Base-by-base conservation (phyloP, 495 filamentous ascomycete species). In the Amorphotheca resinae region DNA sequence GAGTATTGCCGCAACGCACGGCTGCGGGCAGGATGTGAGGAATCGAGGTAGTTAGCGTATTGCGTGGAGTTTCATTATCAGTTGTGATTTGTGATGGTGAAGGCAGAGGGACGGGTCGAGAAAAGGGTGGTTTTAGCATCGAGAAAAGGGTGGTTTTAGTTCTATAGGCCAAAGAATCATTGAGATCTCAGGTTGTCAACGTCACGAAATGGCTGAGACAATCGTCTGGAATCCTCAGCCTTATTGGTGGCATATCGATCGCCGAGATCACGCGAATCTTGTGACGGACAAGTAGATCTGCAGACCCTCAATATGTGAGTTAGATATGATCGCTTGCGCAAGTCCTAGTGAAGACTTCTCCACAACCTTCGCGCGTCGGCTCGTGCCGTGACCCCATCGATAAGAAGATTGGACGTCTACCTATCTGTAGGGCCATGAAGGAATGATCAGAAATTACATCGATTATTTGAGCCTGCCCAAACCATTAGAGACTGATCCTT, bases 71-170 rank as follows among this genome's bases (percentile, higher is more conserved):
- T 35, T 20, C 9, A 14, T 9, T 7, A n/a, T 40, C 32, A 30
- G 5, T 9, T 41, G 42, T 17, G 42, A 35, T 3, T 11, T n/a
- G 15, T 32, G 42, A 18, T 9, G 34, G 34, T 32, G 34, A 33
- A 5, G 22, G 15, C 22, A 8, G 42, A 38, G 37, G 4, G 21
- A 38, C 31, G 34, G 34, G 33, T 38, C 42, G 21, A 28, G 42
- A 45, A 22, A 45, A 45, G 7, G 42, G 42, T 1, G 42, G 33
- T 32, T 45, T 32, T 22, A 45, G 42, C 42, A 45, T 45, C 34
- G 26, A 9, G 9, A 30, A 41, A 14, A 30, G 6, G 25, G 12
- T 30, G 25, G 25, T 6, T 30, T 30, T 30, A 30, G 12, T n/a
- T 30, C 25, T 30, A 6, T 30, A 30, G 6, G 6, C 12, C 12